Evolutionary conservation across 371 early-diverging fungal species (phyloP).

Genomic region (Mucor plumbeus): DNA sequence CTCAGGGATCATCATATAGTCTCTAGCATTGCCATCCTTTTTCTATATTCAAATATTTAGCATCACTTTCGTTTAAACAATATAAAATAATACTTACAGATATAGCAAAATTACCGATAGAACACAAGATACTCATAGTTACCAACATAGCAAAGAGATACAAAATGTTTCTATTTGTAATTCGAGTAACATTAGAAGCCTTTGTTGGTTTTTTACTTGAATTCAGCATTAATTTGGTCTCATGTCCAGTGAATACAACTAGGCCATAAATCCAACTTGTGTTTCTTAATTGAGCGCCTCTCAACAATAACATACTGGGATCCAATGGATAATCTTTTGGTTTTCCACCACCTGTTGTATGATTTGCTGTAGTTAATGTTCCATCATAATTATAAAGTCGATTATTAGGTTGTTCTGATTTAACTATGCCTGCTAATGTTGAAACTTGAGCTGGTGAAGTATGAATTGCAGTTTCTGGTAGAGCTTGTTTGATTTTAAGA

Average conservation of each 20-base stretch:
- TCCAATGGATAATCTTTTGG: conserved; percentile 71
- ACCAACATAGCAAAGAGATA: conserved; percentile 89
- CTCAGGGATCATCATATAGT: conserved; percentile 14
- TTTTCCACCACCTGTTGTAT: conserved; percentile 40
- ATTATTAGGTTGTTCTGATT: conserved; percentile 87
- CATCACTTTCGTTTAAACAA: no score
- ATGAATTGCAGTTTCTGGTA: conserved; percentile 71
- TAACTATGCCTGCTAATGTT: conserved; percentile 59
- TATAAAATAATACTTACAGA: conserved; percentile 28
- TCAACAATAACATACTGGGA: conserved; percentile 77
- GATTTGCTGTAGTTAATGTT: conserved; percentile 57
- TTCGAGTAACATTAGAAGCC: conserved; percentile 72
- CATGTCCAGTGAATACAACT: conserved; percentile 88
- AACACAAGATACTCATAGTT: conserved; percentile 83
- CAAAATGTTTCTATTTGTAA: conserved; percentile 92
- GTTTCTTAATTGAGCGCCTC: conserved; percentile 85
- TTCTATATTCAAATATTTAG: not conserved
- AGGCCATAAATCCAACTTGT: conserved; percentile 86
- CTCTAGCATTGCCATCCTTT: not conserved
- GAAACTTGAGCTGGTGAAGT: conserved; percentile 65
- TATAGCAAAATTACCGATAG: conserved; percentile 70
- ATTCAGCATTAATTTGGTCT: conserved; percentile 88
- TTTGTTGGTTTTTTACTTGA: conserved; percentile 66
- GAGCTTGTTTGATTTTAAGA: conserved; percentile 88
- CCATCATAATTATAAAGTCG: conserved; percentile 88